A percentile compares a stretch with the other conserved stretches of the same genome.
Conservation (phyloP, 768 basidiomycete species). For the Termitomyces sp. region DNA sequence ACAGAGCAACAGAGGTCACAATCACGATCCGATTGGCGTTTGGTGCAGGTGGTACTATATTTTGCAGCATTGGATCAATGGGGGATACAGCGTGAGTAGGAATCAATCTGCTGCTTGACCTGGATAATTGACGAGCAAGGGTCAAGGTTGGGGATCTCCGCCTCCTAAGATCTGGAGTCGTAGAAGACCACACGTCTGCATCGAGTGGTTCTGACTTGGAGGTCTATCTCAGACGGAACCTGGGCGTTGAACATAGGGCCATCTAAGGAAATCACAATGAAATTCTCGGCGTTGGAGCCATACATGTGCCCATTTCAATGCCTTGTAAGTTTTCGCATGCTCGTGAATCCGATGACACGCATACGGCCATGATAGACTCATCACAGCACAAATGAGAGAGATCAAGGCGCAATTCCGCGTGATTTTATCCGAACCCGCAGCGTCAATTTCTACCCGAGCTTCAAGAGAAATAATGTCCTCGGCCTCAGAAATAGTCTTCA, state of each 20-base stretch:
- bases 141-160: neutral
- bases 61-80: neutral
- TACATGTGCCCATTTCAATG: conserved; percentile 60
- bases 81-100: neutral
- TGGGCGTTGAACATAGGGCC: conserved; percentile 28
- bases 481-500: too few species aligned
- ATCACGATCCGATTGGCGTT: neutral
- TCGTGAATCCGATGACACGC: conserved; percentile 60
- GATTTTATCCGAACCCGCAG: conserved; percentile 47
- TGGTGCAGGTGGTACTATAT: neutral
- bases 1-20: neutral
- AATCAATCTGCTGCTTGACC: neutral
- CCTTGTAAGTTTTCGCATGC: conserved; percentile 62
- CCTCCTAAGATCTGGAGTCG: neutral
- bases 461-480: too few species aligned
- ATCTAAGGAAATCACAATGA: conserved; percentile 38
- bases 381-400: conserved; percentile 53
- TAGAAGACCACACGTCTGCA: neutral
- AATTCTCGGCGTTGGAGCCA: conserved; percentile 37
- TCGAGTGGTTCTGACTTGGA: neutral
- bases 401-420: conserved; percentile 50
- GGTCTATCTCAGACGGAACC: neutral
- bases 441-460: conserved; percentile 15
- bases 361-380: conserved; percentile 61
- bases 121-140: neutral